Base-by-base conservation (phyloP, 2,329 filamentous ascomycete genomes). In the Pleomassaria siparia region DNA sequence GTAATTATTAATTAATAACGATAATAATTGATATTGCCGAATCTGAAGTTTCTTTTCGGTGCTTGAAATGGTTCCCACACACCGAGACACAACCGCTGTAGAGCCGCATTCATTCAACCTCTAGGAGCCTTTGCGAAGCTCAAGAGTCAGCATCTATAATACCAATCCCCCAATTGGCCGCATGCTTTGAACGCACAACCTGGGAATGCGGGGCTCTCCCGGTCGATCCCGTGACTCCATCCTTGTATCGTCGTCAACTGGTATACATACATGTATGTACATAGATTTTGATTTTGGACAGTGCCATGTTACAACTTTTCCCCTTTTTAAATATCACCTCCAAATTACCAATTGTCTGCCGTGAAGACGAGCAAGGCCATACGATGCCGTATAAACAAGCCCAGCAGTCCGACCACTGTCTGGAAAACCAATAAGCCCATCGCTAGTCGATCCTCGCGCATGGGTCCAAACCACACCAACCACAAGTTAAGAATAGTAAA, bases 401-500 rank as follows among this genome's bases (percentile, higher is more conserved):
- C 94, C 33, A 89, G 74, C n/a, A 95, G 69, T 7, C 94, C 94
- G 53, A 88, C 81, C 4, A 79, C 71, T 13, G 83, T 76, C 76
- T 99, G 94, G 72, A 96, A 80, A n/a, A 74, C 74, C 37, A 94
- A 81, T 51, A 99, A 80, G 69, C 94, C 89, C 65, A 84, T 76
- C 21, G 90, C 89, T 44, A 99, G 78, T 37, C 83, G 80, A 72
- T 96, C 88, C 70, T 99, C 94, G 53, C 88, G 82, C 78, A 95
- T 82, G 2, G 94, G 91, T 0, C 94, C 94, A 68, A 91, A 86
- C 89, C 91, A 95, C 43, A 97, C 89, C 53, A 99, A 77, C 92
- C 92, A 99, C 46, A 99, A 80, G 68, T 99, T 99, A 57, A 99
- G 78, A 40, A 99, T 81, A 8, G 94, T 99, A 54, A 99, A 80